phyloP scores from a whole-genome alignment of 192 early-diverging fungal species.

The Linnemannia schmuckeri region DNA sequence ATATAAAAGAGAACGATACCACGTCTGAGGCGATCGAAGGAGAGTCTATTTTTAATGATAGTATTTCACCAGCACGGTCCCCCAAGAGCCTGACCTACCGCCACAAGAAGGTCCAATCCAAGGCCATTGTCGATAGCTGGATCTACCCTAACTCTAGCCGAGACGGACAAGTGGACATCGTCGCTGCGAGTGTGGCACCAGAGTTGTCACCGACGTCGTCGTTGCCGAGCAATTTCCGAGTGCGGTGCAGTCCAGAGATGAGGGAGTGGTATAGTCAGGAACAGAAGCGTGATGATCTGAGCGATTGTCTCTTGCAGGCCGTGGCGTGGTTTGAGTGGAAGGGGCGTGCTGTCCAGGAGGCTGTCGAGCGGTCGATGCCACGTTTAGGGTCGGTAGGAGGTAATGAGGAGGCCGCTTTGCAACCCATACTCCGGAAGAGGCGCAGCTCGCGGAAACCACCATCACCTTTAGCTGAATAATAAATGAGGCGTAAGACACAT shows the following conservation, averaged over 20 bases:
- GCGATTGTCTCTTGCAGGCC: slow-evolving; percentile 64
- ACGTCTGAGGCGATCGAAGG: neutral
- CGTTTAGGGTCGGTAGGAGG: neutral
- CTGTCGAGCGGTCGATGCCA: slow-evolving; percentile 5
- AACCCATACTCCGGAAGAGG: neutral
- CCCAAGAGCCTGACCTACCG: neutral
- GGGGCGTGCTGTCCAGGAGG: slow-evolving; percentile 35
- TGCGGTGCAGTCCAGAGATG: slow-evolving; percentile 18
- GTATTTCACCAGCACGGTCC: neutral
- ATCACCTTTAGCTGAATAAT: neutral
- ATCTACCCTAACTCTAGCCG: neutral
- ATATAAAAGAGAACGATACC: neutral
- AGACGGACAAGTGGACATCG: neutral
- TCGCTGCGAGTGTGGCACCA: neutral
- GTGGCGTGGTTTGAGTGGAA: slow-evolving; percentile 64
- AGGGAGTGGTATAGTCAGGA: slow-evolving; percentile 42
- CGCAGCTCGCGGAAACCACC: neutral
- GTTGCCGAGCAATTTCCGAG: neutral
- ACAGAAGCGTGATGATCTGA: slow-evolving; percentile 64
- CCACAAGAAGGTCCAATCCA: slow-evolving; percentile 7
- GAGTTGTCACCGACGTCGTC: neutral
- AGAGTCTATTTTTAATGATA: neutral
- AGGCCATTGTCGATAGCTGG: slow-evolving; percentile 9
- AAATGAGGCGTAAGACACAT: neutral
- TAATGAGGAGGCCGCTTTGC: neutral